phyloP scores from a whole-genome alignment of 805 yeast genomes.

The Kodamaea kakaduensis region DNA sequence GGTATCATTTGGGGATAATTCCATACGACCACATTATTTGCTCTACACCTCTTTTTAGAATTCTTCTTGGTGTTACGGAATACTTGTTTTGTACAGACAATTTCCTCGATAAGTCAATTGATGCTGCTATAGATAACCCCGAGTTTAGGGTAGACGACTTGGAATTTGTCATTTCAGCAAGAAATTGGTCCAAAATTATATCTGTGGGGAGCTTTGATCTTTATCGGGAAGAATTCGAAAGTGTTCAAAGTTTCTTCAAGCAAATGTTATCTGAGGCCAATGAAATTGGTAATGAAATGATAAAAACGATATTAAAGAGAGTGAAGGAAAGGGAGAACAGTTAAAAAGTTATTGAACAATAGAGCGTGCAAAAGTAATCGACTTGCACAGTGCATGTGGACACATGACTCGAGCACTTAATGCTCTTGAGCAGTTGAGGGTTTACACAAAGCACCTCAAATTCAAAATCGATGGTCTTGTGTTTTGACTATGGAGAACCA shows the following conservation, averaged over 20 bases:
- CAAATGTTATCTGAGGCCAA: conserved; percentile 90
- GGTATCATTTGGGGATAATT: conserved; percentile 79
- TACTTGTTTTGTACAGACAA: conserved; percentile 83
- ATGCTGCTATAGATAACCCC: conserved; percentile 61
- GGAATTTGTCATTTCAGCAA: conserved; percentile 88
- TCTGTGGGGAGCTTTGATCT: conserved; percentile 68
- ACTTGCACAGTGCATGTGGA: too few relatives aligned
- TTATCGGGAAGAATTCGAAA: conserved; percentile 69
- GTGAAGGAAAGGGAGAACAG: conserved; percentile 29
- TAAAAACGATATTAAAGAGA: conserved; percentile 61
- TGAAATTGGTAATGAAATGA: conserved; percentile 89
- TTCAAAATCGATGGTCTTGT: too few relatives aligned
- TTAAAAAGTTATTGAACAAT: too few relatives aligned
- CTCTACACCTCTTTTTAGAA: conserved; percentile 87
- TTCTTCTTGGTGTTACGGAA: conserved; percentile 91
- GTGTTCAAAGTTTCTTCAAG: conserved; percentile 75
- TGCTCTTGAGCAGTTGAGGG: too few relatives aligned
- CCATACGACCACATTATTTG: conserved; percentile 98
- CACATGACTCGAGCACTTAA: too few relatives aligned
- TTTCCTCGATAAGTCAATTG: conserved; percentile 73
- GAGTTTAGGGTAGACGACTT: conserved; percentile 84
- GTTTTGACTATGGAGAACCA: too few relatives aligned
- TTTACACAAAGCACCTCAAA: too few relatives aligned
- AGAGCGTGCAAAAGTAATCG: too few relatives aligned
- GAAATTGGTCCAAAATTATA: conserved; percentile 83